Conservation (phyloP, 495 filamentous ascomycete genomes). For the Xanthoparmelia taractica region DNA sequence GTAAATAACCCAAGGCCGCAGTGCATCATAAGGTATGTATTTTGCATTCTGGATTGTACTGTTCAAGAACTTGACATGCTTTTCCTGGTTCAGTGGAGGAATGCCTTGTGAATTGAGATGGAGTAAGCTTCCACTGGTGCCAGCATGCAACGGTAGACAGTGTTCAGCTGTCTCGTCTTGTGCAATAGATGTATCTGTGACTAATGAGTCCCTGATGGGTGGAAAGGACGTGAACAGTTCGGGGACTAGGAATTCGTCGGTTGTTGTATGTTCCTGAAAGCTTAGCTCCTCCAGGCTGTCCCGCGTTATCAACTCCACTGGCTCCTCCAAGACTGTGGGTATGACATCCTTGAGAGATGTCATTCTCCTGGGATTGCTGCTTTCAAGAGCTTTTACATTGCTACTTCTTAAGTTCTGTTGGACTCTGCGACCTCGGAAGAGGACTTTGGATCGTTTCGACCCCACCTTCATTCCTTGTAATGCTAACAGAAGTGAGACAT, state of each 20-base stretch:
- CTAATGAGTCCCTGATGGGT: slow-evolving; percentile 56
- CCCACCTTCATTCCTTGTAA: slow-evolving; percentile 1
- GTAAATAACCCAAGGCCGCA: slow-evolving; percentile 86
- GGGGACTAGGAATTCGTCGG: background rate
- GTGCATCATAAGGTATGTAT: slow-evolving; percentile 68
- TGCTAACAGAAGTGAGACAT: slow-evolving; percentile 5
- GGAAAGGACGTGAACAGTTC: slow-evolving; percentile 55
- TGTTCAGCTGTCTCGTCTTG: slow-evolving; percentile 60
- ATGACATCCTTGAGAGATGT: background rate
- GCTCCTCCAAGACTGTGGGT: slow-evolving; percentile 5
- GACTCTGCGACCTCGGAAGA: background rate
- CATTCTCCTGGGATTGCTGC: background rate
- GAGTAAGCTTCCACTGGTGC: slow-evolving; percentile 36
- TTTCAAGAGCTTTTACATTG: background rate
- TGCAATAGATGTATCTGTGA: slow-evolving; percentile 57
- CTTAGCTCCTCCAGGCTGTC: slow-evolving; percentile 8
- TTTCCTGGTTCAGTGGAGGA: slow-evolving; percentile 58
- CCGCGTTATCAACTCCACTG: slow-evolving; percentile 3
- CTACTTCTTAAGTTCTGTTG: background rate
- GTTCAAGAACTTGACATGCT: slow-evolving; percentile 71
- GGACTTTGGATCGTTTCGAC: background rate
- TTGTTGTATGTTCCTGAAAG: background rate
- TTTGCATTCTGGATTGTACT: slow-evolving; percentile 47
- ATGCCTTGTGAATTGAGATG: slow-evolving; percentile 62
- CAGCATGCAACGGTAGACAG: slow-evolving; percentile 61